phyloP scores from a whole-genome alignment of 2,329 filamentous ascomycete species.

The Alternaria gansuensis region DNA sequence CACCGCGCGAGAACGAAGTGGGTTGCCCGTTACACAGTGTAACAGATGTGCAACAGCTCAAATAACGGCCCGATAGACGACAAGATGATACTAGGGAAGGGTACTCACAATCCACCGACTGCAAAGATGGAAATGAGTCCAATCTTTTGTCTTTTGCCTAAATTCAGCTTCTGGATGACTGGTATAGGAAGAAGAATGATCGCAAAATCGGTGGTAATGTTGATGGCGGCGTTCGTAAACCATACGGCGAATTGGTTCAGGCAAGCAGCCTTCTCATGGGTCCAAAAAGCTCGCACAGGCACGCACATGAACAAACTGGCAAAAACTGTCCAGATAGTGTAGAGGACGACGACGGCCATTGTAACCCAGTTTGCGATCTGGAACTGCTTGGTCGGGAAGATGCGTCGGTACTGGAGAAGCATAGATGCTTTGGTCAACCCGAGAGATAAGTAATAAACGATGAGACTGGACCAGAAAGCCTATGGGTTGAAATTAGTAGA shows the following conservation, averaged over 20 bases:
- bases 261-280: constrained; percentile 41
- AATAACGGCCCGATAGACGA: constrained; percentile 7
- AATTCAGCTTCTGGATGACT: constrained; percentile 45
- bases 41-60: constrained; percentile 17
- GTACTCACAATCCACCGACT: constrained; percentile 54
- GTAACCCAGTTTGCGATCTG: constrained; percentile 35
- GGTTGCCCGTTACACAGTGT: constrained; percentile 9
- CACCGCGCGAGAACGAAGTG: neutral
- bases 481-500: constrained; percentile 17
- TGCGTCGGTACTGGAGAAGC: constrained; percentile 45
- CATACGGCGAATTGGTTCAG: constrained; percentile 46
- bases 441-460: constrained; percentile 47
- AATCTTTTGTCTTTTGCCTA: constrained; percentile 49
- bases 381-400: constrained; percentile 44
- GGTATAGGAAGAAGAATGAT: constrained; percentile 50
- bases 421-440: constrained; percentile 48
- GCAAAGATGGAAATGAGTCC: constrained; percentile 52
- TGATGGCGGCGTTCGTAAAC: constrained; percentile 38
- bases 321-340: constrained; percentile 46
- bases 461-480: constrained; percentile 47
- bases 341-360: constrained; percentile 39
- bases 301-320: constrained; percentile 46
- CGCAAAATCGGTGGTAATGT: constrained; percentile 47
- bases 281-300: constrained; percentile 49
- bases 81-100: neutral